Evolutionary conservation across 805 yeast species (phyloP), one percentile per base, ranked within the genome.

Genomic region (Candida caryicola): DNA sequence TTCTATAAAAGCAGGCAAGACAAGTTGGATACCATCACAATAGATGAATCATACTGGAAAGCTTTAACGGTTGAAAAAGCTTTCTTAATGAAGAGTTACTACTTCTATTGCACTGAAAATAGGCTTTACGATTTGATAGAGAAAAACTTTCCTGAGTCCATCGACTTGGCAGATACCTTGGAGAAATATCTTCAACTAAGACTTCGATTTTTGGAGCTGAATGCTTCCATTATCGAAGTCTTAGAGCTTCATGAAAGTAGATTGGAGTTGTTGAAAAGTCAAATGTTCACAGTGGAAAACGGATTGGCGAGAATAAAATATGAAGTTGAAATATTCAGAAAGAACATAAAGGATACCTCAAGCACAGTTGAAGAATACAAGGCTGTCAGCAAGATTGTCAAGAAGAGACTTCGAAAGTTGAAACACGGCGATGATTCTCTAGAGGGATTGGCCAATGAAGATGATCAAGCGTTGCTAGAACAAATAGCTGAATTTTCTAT

Each of bases 121-220:
- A 66, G 73, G 15, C 56, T 76, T 35, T 57, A 59, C 28, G 82
- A 79, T 15, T 59, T 75, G 7, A 66, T 86, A 18, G 95, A 88
- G 33, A 67, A 69, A 12, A 77, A 74, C 46, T 82, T 82, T 57
- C 96, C 96, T 0, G 97, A 86, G 44, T 77, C 93, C 3, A 73
- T 88, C 1, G 79, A 72, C 36, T 69, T 89, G 40, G 84, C 95
- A 0, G 73, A 71, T 15, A 62, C 74, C 8, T 58, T 89, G 17
- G 71, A 73, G 29, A 69, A 64, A 21, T 85, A 85, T 51, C 63
- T 88, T 30, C 66, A 69, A 28, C 64, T 71, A 37, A 65, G 89
- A 43, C 44, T 43, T 2, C 33, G 50, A 3, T 44, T 54, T 27
- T 43, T 63, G 13, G 46, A 42, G 10, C 43, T 47, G 16, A 57